Conservation (phyloP, 805 yeast genomes). For the Hagleromyces aurorensis region DNA sequence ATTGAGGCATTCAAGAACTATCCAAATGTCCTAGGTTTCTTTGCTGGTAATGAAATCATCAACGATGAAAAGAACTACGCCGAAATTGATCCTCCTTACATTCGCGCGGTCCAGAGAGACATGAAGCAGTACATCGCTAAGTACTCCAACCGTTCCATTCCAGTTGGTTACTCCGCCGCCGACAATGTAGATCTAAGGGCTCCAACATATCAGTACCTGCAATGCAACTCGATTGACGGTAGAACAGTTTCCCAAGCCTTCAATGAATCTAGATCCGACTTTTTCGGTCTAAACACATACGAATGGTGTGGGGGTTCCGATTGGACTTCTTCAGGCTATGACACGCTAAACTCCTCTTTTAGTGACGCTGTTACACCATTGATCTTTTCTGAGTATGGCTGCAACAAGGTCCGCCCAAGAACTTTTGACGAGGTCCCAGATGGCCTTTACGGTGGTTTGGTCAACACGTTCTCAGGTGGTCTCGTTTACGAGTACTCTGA, state of each 20-base stretch:
- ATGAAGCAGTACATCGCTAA: slow-evolving; percentile 71
- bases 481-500: slow-evolving; percentile 85
- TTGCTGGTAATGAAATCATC: slow-evolving; percentile 88
- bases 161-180: slow-evolving; percentile 96
- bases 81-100: slow-evolving; percentile 58
- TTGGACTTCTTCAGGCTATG: slow-evolving; percentile 67
- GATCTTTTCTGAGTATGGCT: slow-evolving; percentile 74
- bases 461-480: slow-evolving; percentile 73
- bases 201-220: slow-evolving; percentile 71
- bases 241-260: slow-evolving; percentile 36
- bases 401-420: slow-evolving; percentile 71
- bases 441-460: slow-evolving; percentile 61
- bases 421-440: slow-evolving; percentile 72
- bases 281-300: slow-evolving; percentile 81
- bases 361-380: slow-evolving; percentile 56
- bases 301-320: slow-evolving; percentile 66
- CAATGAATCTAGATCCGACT: slow-evolving; percentile 66
- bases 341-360: slow-evolving; percentile 46
- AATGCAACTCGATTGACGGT: slow-evolving; percentile 60
- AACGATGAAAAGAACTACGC: slow-evolving; percentile 65
- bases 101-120: slow-evolving; percentile 89
- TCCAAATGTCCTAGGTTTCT: slow-evolving; percentile 80
- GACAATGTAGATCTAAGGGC: slow-evolving; percentile 63
- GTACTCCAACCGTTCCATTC: slow-evolving; percentile 66
- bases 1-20: slow-evolving; percentile 78